Percentiles rank a stretch among this genome's conserved stretches.
These are phyloP conservation scores for Botrytis squamosa DNA, from an alignment of 2,329 filamentous ascomycete genomes.

Conservation along the genomic window DNA sequence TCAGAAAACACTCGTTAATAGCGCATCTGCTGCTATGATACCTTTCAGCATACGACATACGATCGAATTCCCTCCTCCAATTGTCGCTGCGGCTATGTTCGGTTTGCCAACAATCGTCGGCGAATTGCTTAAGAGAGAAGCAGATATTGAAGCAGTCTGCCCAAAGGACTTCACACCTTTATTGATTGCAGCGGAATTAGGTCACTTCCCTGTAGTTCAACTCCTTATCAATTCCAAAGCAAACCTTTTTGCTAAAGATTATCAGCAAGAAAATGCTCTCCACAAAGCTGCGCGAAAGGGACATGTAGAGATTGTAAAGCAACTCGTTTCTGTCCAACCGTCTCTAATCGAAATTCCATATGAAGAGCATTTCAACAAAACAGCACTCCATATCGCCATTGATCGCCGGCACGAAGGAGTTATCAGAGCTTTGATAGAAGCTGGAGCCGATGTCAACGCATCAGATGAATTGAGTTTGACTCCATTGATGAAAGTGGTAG, in stretches of 20 bases:
- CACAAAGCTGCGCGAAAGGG: not conserved
- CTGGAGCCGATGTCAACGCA: not conserved
- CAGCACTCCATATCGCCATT: conserved; percentile 3
- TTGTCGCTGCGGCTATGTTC: conserved; percentile 2
- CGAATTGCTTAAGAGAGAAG: not conserved
- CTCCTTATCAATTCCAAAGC: not conserved
- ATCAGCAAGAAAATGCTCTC: not conserved
- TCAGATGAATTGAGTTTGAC: not conserved
- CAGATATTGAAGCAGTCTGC: not conserved
- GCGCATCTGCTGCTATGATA: not conserved
- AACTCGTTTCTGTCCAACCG: not conserved
- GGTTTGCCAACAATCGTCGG: not conserved
- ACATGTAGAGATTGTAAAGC: not conserved
- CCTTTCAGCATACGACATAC: not conserved
- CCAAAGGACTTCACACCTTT: conserved; percentile 5
- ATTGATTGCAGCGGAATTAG: conserved; percentile 1
- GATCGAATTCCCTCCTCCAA: not conserved
- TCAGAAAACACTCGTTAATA: not conserved
- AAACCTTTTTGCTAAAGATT: conserved; percentile 8
- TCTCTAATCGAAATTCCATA: not conserved
- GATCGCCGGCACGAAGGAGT: not conserved
- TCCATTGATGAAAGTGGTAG: not conserved
- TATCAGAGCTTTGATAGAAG: not conserved
- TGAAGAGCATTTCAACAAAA: not conserved
- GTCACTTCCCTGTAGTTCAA: not conserved